Conservation (phyloP, 2,329 filamentous ascomycete genomes). For the Diaporthe caulivora region DNA sequence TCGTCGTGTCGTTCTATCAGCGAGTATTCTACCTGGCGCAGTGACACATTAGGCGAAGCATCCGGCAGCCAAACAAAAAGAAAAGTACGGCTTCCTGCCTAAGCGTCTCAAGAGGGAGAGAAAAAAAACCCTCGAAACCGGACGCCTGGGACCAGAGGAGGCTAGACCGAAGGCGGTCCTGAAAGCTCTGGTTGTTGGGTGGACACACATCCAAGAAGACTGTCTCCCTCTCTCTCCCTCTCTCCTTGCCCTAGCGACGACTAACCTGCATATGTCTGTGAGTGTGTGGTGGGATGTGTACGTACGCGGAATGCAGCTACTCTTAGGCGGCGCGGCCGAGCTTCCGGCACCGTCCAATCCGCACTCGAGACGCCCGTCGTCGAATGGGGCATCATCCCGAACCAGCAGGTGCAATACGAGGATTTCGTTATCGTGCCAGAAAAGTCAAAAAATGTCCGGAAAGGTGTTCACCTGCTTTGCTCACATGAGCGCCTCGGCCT, state of each 20-base stretch:
- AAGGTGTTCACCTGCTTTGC: neutral
- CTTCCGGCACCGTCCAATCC: constrained; percentile 19
- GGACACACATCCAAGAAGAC: neutral
- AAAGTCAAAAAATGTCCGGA: constrained; percentile 6
- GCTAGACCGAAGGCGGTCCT: neutral
- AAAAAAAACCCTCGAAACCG: neutral
- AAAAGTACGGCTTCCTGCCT: constrained; percentile 19
- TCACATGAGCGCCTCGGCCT: constrained; percentile 27
- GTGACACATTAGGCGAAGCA: constrained; percentile 4
- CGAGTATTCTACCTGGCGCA: neutral
- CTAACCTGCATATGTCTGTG: neutral
- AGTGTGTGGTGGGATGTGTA: constrained; percentile 20
- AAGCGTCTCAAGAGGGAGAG: constrained; percentile 13
- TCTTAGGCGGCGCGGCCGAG: constrained; percentile 10
- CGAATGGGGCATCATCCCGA: constrained; percentile 15
- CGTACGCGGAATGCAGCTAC: constrained; percentile 22
- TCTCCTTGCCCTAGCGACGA: neutral
- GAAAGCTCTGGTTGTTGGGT: neutral
- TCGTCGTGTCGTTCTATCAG: neutral
- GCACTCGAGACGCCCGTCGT: constrained; percentile 7
- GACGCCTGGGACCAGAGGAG: neutral
- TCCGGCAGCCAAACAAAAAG: constrained; percentile 10
- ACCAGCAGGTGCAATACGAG: constrained; percentile 36
- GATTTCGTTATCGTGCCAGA: constrained; percentile 15
- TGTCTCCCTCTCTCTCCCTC: neutral